Evolutionary conservation across 108 stramenopile species (phyloP), one percentile per base, ranked within the genome.

Genomic region (Asterionellopsis glacialis): DNA sequence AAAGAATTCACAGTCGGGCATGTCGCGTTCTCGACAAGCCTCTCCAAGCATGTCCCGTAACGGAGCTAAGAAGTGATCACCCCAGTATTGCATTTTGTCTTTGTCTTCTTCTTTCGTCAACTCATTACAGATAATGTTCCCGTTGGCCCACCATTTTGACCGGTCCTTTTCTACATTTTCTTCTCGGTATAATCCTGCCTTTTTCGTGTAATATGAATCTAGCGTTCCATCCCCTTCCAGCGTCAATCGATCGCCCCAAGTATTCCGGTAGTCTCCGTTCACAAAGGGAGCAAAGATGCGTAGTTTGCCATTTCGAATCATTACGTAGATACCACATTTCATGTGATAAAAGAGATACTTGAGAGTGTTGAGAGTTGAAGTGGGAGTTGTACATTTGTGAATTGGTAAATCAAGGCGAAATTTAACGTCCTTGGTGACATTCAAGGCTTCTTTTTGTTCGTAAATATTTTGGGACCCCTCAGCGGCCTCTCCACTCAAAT

Each of bases 1-100:
- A 82, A 99, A 98, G 76, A 99, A 99, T 72, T 99, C 99, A 70
- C 96, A 97, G 73, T 99, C 99, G 9, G 97, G 96, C 43, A 99
- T 77, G 18, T 78, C 33, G 27, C 97, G 83, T 49, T 81, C 57
- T 39, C 72, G 65, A 70, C 98, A 98, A 10, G 91, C 85, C 70
- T 96, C 93, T 26, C 87, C 95, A 22, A 99, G 75, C 90, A 98
- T 96, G 67, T 99, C 96, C 15, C 94, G 75, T n/a, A 99, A 69
- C 9, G 95, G 84, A 12, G 94, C 82, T 52, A 98, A 51, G 68
- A 98, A 98, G 50, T 96, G 94, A 76, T 99, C 99, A 47, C 97
- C 97, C 98, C 99, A 98, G 67, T 80, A 82, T 64, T 96, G 90
- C 40, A 75, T 78, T 56, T 87, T 83, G 16, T 83, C 74, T 28